Conservation (phyloP, 202 grass and related monocot species). For the Musa balbisiana region DNA sequence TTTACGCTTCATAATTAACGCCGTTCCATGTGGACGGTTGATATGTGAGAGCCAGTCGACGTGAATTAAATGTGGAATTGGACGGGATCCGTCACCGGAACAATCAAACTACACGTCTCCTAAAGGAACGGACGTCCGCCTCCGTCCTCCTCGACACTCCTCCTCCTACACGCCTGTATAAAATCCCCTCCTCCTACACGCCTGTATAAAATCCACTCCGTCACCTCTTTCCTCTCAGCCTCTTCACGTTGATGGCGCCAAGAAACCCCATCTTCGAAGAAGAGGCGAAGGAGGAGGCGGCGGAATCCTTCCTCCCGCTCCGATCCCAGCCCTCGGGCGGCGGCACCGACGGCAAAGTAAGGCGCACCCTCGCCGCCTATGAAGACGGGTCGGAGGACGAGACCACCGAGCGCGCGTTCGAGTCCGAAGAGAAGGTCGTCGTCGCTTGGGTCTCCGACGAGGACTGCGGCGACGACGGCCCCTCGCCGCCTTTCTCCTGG, state of each 20-base stretch:
- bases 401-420: background rate
- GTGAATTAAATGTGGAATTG: too few species aligned
- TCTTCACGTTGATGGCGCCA: background rate
- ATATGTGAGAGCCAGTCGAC: too few species aligned
- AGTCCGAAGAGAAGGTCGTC: slow-evolving; percentile 1
- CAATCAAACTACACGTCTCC: too few species aligned
- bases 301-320: background rate
- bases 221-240: background rate
- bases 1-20: too few species aligned
- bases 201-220: background rate
- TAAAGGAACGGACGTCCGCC: too few species aligned
- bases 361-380: background rate
- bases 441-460: background rate
- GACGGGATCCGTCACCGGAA: too few species aligned
- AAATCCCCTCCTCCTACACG: background rate
- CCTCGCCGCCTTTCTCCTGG: background rate
- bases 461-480: background rate
- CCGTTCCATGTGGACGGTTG: too few species aligned
- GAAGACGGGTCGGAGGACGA: background rate
- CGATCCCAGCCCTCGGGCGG: background rate
- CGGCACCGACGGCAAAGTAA: background rate
- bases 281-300: background rate
- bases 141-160: too few species aligned
- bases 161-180: background rate
- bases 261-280: background rate